phyloP scores from a whole-genome alignment of 108 stramenopile genomes.

The Conticribra weissflogii region DNA sequence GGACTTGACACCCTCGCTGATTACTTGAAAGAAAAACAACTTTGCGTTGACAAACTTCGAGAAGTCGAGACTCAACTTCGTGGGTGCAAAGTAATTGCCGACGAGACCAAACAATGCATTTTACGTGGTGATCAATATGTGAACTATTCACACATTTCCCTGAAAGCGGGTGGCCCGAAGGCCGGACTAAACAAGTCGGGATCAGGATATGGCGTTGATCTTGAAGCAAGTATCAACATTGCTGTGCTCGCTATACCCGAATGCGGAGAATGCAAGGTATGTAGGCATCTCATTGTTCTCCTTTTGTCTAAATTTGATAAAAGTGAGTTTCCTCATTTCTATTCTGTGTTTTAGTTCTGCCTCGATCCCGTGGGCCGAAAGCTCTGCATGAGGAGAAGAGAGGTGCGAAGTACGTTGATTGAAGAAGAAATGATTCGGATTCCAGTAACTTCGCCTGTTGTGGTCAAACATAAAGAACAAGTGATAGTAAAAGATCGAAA shows the following conservation, averaged over 20 bases:
- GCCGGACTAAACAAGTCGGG: conserved; percentile 45
- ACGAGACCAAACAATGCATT: conserved; percentile 72
- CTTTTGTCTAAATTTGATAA: neutral
- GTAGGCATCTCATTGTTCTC: conserved; percentile 5
- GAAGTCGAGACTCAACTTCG: conserved; percentile 86
- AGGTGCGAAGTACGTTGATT: conserved; percentile 64
- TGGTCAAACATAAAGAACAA: conserved; percentile 40
- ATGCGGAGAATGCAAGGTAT: conserved; percentile 79
- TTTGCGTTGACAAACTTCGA: conserved; percentile 65
- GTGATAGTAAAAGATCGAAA: conserved; percentile 46
- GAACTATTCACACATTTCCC: conserved; percentile 82
- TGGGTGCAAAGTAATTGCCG: conserved; percentile 69
- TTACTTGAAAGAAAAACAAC: conserved; percentile 65
- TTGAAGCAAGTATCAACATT: conserved; percentile 78
- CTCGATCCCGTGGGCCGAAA: conserved; percentile 52
- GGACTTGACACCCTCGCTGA: conserved; percentile 54
- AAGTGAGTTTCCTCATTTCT: neutral
- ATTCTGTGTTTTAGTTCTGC: conserved; percentile 44
- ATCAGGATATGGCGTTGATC: conserved; percentile 67
- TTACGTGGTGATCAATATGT: conserved; percentile 84
- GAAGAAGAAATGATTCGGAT: conserved; percentile 60
- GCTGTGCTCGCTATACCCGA: conserved; percentile 72
- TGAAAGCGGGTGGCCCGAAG: conserved; percentile 75
- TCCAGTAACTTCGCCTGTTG: conserved; percentile 17
- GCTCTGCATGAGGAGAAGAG: conserved; percentile 67